Evolutionary conservation across 148 eudicot species (phyloP).

Genomic region (Camellia lanceoleosa): DNA sequence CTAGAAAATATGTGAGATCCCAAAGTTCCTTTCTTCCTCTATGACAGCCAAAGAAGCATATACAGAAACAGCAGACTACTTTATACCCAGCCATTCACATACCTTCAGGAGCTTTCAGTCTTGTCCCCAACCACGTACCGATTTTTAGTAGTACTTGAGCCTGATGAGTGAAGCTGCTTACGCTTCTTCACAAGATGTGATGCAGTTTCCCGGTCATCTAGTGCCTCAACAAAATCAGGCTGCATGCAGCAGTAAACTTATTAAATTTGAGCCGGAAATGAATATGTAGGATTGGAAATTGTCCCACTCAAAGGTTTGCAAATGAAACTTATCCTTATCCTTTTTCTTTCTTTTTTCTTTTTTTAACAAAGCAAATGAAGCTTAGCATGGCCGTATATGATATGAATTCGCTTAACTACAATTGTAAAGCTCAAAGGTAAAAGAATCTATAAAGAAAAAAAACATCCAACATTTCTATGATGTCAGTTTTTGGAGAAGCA

Average conservation of each 20-base stretch:
- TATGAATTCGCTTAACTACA: not conserved
- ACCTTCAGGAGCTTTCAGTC: conserved; percentile 14
- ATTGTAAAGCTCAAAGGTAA: not conserved
- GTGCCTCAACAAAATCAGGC: conserved; percentile 66
- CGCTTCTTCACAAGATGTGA: conserved; percentile 62
- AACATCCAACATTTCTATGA: not conserved
- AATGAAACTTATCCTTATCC: too few species aligned
- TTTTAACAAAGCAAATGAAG: not conserved
- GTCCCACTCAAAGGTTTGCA: too few species aligned
- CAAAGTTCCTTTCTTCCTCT: not conserved
- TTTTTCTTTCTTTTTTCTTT: too few species aligned
- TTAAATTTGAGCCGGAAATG: too few species aligned
- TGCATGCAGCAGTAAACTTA: conserved; percentile 28
- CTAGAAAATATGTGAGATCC: not conserved
- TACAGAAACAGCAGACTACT: not conserved
- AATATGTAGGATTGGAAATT: not conserved
- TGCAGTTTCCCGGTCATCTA: conserved; percentile 59
- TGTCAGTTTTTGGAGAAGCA: not conserved
- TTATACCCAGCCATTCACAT: not conserved
- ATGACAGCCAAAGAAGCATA: not conserved
- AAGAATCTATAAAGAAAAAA: not conserved
- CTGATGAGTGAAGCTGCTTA: conserved; percentile 64
- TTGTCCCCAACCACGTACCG: conserved; percentile 62
- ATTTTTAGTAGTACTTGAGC: conserved; percentile 33
- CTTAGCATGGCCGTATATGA: not conserved